phyloP scores from a whole-genome alignment of 2,329 filamentous ascomycete species.

The Fusarium pininemorale region DNA sequence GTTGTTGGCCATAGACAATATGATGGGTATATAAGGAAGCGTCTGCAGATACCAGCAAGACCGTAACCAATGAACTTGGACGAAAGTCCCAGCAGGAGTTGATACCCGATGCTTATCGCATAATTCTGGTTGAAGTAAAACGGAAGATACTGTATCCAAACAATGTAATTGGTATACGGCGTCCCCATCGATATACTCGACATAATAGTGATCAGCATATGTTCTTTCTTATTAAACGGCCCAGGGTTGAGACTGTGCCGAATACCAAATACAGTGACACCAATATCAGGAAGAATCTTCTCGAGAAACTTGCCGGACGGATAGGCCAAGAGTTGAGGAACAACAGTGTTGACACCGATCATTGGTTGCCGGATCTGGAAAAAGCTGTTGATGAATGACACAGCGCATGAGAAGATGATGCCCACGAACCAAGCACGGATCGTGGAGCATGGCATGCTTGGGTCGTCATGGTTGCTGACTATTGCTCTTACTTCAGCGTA shows the following conservation, averaged over 20 bases:
- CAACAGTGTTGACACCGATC: constrained; percentile 61
- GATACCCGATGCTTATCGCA: constrained; percentile 58
- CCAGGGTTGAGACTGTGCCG: constrained; percentile 64
- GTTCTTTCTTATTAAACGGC: constrained; percentile 67
- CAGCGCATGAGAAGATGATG: constrained; percentile 57
- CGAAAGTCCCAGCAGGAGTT: constrained; percentile 59
- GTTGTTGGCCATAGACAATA: constrained; percentile 64
- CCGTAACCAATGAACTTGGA: constrained; percentile 67
- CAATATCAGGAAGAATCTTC: constrained; percentile 58
- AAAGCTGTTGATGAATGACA: constrained; percentile 64
- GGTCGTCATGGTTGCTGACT: constrained; percentile 63
- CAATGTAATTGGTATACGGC: constrained; percentile 60
- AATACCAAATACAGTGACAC: constrained; percentile 56
- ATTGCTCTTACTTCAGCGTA: constrained; percentile 65
- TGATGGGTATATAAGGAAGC: constrained; percentile 62
- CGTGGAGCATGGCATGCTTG: constrained; percentile 60
- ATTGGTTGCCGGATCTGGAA: constrained; percentile 65
- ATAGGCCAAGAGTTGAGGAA: constrained; percentile 66
- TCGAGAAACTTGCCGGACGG: constrained; percentile 63
- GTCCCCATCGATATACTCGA: constrained; percentile 63
- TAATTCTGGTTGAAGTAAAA: constrained; percentile 62
- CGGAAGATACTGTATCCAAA: constrained; percentile 59
- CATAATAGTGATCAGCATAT: constrained; percentile 69
- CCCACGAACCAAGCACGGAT: constrained; percentile 64
- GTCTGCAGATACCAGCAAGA: constrained; percentile 58